Evolutionary conservation across 164 flowering plant genomes (phyloP), one percentile per base, ranked within the genome.

Genomic region (Taxillus chinensis): DNA sequence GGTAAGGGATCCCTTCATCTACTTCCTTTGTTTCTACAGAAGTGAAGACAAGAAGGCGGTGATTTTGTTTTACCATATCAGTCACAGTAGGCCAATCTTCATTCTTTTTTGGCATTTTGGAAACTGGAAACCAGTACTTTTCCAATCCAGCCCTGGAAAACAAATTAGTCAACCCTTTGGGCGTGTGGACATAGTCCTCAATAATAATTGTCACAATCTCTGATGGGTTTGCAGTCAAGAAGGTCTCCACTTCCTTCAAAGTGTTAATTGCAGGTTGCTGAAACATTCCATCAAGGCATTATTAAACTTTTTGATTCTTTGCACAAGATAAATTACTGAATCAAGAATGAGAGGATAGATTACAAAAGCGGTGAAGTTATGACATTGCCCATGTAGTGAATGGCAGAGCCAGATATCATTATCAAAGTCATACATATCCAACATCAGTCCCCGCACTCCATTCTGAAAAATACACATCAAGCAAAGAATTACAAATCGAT

Each of bases 321-420:
- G 46, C 39, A 11, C 48, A 27, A 43, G 16, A 62, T 48, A 2
- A 64, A 61, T 16, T 42, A 60, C 3, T 39, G 7, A 5, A 11
- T 55, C 62, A 7, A 52, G 45, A 58, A 64, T 14, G 64, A 41
- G 53, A 48, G 52, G 16, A 59, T 8, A 61, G 53, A 68, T 87
- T 87, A 95, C 99, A 79, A 95, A 95, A 39, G 99, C 97, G 11
- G 99, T 95, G 85, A 95, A 78, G 81, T 89, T 86, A 81, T 69
- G 91, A 72, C 99, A 95, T 66, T 83, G 87, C 45, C 97, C 97
- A 3, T 69, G 78, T 45, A 91, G 73, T 39, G 99, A 95, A 77
- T 95, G 99, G 69, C 99, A 95, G n/a, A 91, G 93, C 99, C 99
- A 95, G 67, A 95, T 86, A 71, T 87, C 97, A 55, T 75, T 70